Base-by-base conservation (phyloP, 2,329 filamentous ascomycete genomes). In the Microcyclospora tardicrescens region DNA sequence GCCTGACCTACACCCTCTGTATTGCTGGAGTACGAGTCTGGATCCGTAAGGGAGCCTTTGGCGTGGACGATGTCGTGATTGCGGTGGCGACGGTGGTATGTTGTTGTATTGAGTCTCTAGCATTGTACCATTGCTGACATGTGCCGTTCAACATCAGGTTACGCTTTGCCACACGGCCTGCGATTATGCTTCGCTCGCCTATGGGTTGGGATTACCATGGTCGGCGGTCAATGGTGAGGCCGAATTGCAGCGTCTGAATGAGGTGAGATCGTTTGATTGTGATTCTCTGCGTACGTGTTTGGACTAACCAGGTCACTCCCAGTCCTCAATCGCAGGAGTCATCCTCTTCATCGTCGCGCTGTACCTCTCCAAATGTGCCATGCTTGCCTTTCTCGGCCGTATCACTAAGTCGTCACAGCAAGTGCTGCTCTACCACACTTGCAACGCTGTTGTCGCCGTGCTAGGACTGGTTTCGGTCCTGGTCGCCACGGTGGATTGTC, bases 351-450 rank as follows among this genome's bases (percentile, higher is more conserved):
- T 56, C 33, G 35, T 52, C 28, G 46, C 52, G 2, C 46, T 57
- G 0, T 57, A 57, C 32, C 31, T 51, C 11, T 54, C 55, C 6
- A 58, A 57, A 47, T 47, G 49, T 35, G 55, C 54, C 19, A 56
- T 56, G 45, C 39, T 58, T 3, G 43, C 48, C 11, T 57, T 58
- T 35, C 42, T 58, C n/a, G 46, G 40, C 32, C 53, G 55, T 28
- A 56, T 57, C 30, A 56, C 54, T 11, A 51, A 52, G 38, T 43
- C 49, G 16, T 46, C 43, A 16, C 34, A 38, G 12, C 51, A 55
- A 28, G 38, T 54, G 28, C 42, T 38, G 33, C 40, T 51, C n/a
- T 57, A 54, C 35, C 43, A 48, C 33, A 41, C 42, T 14, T 55
- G 52, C 40, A 49, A 44, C 35, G 43, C 36, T 13, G 9, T 53